These are phyloP conservation scores for Selaginella moellendorffii DNA, from an alignment of 75 land plant genomes.

Conservation along the genomic window DNA sequence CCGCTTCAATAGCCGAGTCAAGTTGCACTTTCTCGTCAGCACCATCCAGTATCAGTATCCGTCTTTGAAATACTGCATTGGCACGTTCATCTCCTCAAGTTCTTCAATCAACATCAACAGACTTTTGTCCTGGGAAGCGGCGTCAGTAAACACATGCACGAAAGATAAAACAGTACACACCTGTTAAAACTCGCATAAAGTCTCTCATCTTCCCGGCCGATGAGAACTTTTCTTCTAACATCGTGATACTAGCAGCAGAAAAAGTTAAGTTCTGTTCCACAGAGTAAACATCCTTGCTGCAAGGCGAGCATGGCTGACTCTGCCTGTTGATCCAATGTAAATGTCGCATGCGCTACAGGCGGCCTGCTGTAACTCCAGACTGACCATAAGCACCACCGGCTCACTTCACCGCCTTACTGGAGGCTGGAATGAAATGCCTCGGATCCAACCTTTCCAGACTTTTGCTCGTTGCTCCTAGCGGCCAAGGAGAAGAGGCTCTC, in stretches of 20 bases:
- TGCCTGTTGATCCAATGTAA: conserved; percentile 53
- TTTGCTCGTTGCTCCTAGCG: no score
- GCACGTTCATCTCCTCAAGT: conserved; percentile 89
- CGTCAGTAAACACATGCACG: conserved; percentile 11
- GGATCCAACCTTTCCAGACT: conserved; percentile 40
- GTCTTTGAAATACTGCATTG: conserved; percentile 49
- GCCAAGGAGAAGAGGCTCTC: no score
- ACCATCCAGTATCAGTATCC: conserved; percentile 54
- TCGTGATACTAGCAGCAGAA: conserved; percentile 31
- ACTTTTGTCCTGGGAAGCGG: conserved; percentile 49
- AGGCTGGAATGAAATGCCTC: background rate
- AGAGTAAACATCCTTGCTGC: conserved; percentile 37
- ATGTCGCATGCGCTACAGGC: conserved; percentile 1
- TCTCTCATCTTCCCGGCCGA: conserved; percentile 60
- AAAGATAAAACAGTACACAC: conserved; percentile 69
- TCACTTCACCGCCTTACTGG: no score
- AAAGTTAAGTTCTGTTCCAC: conserved; percentile 48
- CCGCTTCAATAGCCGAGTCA: conserved; percentile 74
- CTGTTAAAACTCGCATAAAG: conserved; percentile 82
- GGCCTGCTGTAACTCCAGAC: background rate
- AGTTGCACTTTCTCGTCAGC: conserved; percentile 65
- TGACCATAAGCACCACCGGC: background rate
- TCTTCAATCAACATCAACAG: conserved; percentile 83
- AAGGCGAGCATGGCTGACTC: conserved; percentile 50
- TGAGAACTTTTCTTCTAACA: conserved; percentile 46